These are phyloP conservation scores for Inonotus hispidus DNA, from an alignment of 1,284 basidiomycete species.

Conservation along the genomic window DNA sequence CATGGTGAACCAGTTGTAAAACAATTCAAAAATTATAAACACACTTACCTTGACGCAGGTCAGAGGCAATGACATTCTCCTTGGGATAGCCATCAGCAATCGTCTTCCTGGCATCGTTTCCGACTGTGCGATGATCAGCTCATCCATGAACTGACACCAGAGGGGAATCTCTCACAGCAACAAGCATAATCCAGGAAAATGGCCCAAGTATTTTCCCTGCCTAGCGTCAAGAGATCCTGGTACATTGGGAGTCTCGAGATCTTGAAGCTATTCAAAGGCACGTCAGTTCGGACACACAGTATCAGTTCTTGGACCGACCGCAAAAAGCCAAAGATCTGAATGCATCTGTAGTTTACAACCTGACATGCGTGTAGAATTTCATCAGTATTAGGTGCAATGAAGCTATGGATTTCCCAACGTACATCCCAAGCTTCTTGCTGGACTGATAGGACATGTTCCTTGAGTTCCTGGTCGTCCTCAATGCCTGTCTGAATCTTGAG, in stretches of 20 bases:
- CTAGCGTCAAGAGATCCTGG: slow-evolving; percentile 34
- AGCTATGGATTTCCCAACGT: neutral
- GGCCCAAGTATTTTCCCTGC: slow-evolving; percentile 33
- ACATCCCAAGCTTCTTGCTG: slow-evolving; percentile 16
- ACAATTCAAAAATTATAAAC: neutral
- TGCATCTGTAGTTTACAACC: slow-evolving; percentile 20
- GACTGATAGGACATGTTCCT: slow-evolving; percentile 40
- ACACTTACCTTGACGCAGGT: slow-evolving; percentile 22
- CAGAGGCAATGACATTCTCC: slow-evolving; percentile 24
- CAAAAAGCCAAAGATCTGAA: slow-evolving; percentile 19
- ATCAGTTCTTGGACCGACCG: slow-evolving; percentile 11
- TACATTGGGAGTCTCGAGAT: slow-evolving; percentile 40
- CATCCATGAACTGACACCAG: neutral
- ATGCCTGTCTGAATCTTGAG: slow-evolving; percentile 39
- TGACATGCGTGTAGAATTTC: slow-evolving; percentile 1
- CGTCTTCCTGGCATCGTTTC: slow-evolving; percentile 25
- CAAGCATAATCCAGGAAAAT: slow-evolving; percentile 46
- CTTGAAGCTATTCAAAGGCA: slow-evolving; percentile 31
- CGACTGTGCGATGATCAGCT: slow-evolving; percentile 18
- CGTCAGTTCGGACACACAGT: neutral
- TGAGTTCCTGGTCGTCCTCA: slow-evolving; percentile 34
- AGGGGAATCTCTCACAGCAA: slow-evolving; percentile 36
- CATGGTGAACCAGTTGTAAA: neutral
- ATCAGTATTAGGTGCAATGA: neutral
- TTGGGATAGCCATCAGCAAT: slow-evolving; percentile 26